phyloP scores from a whole-genome alignment of 495 filamentous ascomycete genomes.

The Clavariopsis aquatica region DNA sequence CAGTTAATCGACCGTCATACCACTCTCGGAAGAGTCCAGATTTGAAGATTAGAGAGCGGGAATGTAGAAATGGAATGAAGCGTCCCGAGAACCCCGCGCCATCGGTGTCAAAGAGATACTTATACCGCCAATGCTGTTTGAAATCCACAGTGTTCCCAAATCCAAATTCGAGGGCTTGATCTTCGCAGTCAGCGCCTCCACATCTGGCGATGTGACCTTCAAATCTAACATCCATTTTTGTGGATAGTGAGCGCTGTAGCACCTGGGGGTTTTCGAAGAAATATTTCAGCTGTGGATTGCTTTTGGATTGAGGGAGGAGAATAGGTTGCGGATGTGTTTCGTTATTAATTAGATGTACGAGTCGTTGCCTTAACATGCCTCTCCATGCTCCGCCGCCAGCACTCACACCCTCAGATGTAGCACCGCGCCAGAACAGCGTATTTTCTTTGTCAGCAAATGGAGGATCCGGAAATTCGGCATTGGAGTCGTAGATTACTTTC shows the following conservation, averaged over 20 bases:
- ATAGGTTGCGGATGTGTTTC: constrained; percentile 35
- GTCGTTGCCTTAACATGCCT: constrained; percentile 61
- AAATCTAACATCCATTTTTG: constrained; percentile 38
- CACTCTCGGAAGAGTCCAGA: constrained; percentile 70
- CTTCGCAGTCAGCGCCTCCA: constrained; percentile 53
- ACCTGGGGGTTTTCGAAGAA: constrained; percentile 10
- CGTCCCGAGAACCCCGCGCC: constrained; percentile 67
- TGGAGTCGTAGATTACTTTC: constrained; percentile 39
- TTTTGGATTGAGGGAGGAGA: constrained; percentile 5
- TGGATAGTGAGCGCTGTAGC: constrained; percentile 24
- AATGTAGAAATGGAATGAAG: constrained; percentile 63
- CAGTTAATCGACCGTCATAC: constrained; percentile 68
- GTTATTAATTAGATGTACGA: constrained; percentile 58
- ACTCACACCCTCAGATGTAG: constrained; percentile 55
- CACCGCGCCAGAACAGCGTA: constrained; percentile 43
- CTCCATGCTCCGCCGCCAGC: constrained; percentile 52
- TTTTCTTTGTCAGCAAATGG: constrained; percentile 41
- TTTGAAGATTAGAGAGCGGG: constrained; percentile 64
- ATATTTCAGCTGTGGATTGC: constrained; percentile 25
- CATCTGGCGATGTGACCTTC: constrained; percentile 57
- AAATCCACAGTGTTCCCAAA: constrained; percentile 51
- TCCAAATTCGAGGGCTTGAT: constrained; percentile 53
- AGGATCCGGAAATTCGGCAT: constrained; percentile 35
- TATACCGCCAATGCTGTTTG: constrained; percentile 63
- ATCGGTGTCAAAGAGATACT: constrained; percentile 69